Base-by-base conservation (phyloP, 805 yeast genomes). In the Candida vaughaniae region DNA sequence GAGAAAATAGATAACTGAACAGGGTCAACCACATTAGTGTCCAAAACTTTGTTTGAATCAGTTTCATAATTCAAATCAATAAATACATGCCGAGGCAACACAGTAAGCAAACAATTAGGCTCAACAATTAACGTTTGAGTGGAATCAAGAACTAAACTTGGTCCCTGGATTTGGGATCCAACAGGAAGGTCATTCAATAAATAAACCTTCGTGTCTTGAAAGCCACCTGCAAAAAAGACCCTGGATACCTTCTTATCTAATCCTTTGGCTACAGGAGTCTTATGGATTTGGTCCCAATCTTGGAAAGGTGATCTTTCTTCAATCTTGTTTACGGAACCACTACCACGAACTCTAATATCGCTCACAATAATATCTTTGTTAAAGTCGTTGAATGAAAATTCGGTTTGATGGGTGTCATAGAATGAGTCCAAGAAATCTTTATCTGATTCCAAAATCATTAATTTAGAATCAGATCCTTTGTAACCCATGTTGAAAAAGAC, bases 51-150 rank as follows among this genome's bases (percentile, higher is more conserved):
- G 39, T 37, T 36, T 33, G 43, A 14, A 44, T 29, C 26, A 7
- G 7, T 6, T 3, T 40, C 58, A 12, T 48, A 47, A 6, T 41
- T 44, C 10, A 62, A 45, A 19, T 60, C 55, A 34, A 85, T 65
- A 19, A 77, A 67, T n/a, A 86, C 71, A 48, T 83, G 91, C n/a
- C 79, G 62, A 15, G 73, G 68, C 25, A 81, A 60, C 22, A 83
- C 65, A 1, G 72, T 63, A 1, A 88, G 90, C 1, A 52, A 48
- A 1, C 80, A 66, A 35, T 68, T 57, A 3, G 91, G 90, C 4
- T 84, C 80, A 23, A 86, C 70, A 5, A 86, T 72, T 43, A 85
- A 77, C 0, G 95, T 86, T 58, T 86, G 95, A 1, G 95, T 86
- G 19, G 78, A 80, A 60, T 86, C 95, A 2, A 85, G 80, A 44